Evolutionary conservation across 2,329 filamentous ascomycete genomes (phyloP), one percentile per base, ranked within the genome.

Genomic region (Pseudocercospora cruenta): DNA sequence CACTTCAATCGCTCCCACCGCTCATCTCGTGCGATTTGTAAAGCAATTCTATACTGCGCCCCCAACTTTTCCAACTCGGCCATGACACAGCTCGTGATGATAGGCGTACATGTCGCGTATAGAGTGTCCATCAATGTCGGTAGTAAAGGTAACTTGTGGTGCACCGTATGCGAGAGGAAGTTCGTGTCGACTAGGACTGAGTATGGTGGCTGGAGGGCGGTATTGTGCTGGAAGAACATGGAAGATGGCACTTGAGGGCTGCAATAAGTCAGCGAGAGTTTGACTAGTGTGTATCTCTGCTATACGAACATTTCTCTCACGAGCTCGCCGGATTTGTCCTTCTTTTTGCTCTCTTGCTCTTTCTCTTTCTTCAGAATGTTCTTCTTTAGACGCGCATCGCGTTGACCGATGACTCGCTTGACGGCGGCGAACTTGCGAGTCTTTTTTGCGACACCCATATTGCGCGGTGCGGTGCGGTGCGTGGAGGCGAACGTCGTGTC

Each of bases 121-220:
- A 99, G 85, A 62, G 92, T 91, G 78, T 97, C 93, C 92, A 97
- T 97, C 83, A 97, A 92, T 2, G 90, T 89, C 67, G 94, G 90
- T 21, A 96, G 85, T 12, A 98, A 83, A 36, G 94, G 92, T 21
- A 98, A 87, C 82, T 99, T 98, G 72, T 91, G 88, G 79, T 94
- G 91, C 1, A 98, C 92, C 0, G 93, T 95, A 80, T 97, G 93
- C 45, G 89, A 92, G 69, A 97, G 86, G 77, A 97, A 97, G 78
- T 96, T 96, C 78, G 93, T 94, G 79, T 96, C 92, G 75, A 95
- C 86, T 9, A 96, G 87, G 64, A 94, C 86, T 58, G 82, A 85
- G 82, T 96, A 96, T 1, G 93, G 93, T 3, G 94, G 93, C 10
- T 92, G 88, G 53, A 97, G 87, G 61, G 92, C 91, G 61, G 90